A percentile compares a stretch with the other conserved stretches of the same genome.
These are phyloP conservation scores for Suillus hirtellus DNA, from an alignment of 768 basidiomycete genomes.

Conservation along the genomic window DNA sequence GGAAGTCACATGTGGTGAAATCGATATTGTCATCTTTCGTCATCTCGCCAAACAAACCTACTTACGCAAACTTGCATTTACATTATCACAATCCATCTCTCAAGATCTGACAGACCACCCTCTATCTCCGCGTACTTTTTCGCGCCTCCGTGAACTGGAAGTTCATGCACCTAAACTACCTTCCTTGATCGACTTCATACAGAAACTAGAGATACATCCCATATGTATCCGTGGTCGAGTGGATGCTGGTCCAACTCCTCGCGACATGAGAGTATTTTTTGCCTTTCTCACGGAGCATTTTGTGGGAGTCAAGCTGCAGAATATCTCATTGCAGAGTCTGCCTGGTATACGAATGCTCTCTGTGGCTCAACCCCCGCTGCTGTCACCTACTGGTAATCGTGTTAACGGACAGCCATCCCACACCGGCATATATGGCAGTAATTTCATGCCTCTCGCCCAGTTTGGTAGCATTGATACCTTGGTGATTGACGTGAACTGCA, in stretches of 20 bases:
- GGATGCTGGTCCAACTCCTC: not conserved
- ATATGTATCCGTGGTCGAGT: not conserved
- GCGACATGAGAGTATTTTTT: not conserved
- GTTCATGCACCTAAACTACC: not conserved
- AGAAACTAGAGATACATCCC: not conserved
- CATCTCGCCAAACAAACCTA: slow-evolving; percentile 1
- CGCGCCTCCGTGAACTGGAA: not conserved
- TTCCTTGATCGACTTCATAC: not conserved
- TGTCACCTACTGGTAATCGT: not conserved
- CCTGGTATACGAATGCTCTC: not conserved
- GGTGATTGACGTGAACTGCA: not conserved
- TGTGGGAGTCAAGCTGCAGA: not conserved
- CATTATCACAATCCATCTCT: not conserved
- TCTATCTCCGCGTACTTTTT: not conserved
- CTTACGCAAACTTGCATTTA: slow-evolving; percentile 2
- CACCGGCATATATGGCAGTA: not conserved
- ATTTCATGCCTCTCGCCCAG: not conserved
- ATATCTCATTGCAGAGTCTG: not conserved
- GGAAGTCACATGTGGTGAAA: slow-evolving; percentile 3
- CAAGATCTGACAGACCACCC: not conserved
- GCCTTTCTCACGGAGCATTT: not conserved
- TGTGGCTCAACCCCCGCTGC: not conserved
- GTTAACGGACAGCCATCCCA: not conserved
- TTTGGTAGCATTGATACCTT: not conserved
- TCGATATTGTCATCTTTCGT: not conserved